A percentile compares a stretch with the other conserved stretches of the same genome.
These are phyloP conservation scores for Apiotrichum gamsii DNA, from an alignment of 1,284 basidiomycete genomes.

Conservation along the genomic window DNA sequence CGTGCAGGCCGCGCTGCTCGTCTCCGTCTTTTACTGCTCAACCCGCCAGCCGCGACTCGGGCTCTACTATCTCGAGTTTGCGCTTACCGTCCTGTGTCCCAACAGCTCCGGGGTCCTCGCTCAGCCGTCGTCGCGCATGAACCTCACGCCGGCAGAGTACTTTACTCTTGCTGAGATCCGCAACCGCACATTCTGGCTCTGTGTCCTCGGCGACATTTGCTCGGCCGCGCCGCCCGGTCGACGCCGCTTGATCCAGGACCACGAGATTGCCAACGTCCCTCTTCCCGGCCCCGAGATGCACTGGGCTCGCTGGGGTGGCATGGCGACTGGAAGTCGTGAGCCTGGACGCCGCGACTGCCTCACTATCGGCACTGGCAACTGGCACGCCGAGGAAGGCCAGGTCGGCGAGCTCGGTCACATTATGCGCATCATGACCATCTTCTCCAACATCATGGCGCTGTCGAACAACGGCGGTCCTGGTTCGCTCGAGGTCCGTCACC, in stretches of 20 bases:
- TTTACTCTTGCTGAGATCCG: slow-evolving; percentile 38
- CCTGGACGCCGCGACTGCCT: slow-evolving; percentile 32
- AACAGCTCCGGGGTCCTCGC: slow-evolving; percentile 16
- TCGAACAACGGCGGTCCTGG: slow-evolving; percentile 24
- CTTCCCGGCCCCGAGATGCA: slow-evolving; percentile 38
- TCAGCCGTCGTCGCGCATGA: slow-evolving; percentile 21
- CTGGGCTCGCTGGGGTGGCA: slow-evolving; percentile 42
- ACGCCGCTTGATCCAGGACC: slow-evolving; percentile 30
- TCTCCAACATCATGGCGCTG: slow-evolving; percentile 36
- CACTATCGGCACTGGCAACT: slow-evolving; percentile 29
- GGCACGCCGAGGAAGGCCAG: slow-evolving; percentile 36
- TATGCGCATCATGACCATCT: slow-evolving; percentile 38
- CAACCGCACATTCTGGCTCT: slow-evolving; percentile 44
- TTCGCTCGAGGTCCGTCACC: slow-evolving; percentile 12
- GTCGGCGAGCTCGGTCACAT: slow-evolving; percentile 47
- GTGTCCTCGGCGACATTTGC: slow-evolving; percentile 43
- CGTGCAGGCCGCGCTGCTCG: slow-evolving; percentile 42
- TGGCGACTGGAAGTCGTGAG: slow-evolving; percentile 23
- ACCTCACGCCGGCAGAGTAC: slow-evolving; percentile 28
- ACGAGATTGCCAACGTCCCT: slow-evolving; percentile 37
- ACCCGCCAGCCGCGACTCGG: slow-evolving; percentile 42
- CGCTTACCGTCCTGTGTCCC: slow-evolving; percentile 34
- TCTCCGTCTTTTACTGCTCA: slow-evolving; percentile 45
- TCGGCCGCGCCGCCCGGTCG: slow-evolving; percentile 38
- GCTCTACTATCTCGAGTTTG: slow-evolving; percentile 43